Base-by-base conservation (phyloP, 2,329 filamentous ascomycete genomes). In the Aspergillus sp. region DNA sequence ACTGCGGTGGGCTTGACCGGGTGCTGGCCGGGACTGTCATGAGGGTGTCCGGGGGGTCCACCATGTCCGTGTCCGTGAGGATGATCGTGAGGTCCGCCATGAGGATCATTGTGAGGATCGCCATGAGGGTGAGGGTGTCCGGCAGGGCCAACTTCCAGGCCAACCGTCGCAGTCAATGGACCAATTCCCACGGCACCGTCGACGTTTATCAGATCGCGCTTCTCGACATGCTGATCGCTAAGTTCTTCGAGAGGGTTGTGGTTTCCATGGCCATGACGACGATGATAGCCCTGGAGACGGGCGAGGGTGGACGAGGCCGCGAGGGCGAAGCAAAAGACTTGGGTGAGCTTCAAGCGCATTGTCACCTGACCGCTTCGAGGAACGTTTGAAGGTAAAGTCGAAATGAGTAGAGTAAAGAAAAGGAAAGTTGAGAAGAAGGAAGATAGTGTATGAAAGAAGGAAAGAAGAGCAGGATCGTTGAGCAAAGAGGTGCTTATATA, bases 241-340 rank as follows among this genome's bases (percentile, higher is more conserved):
- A 26, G 12, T 12, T 26, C 5, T 4, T 39, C 27, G 36, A 28
- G 7, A 39, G 39, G 48, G 34, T 45, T 45, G 26, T 44, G 33
- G 19, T 56, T 48, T 10, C 34, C 47, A 42, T 56, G 57, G 34
- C 40, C 43, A 47, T 59, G 62, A 33, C 57, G 57, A 46, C 51
- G 52, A 34, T 58, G 49, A n/a, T 57, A 57, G 46, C 57, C 58
- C 46, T 64, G 62, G 8, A 52, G 36, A 43, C 59, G 54, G 48
- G 55, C 56, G 47, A 58, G 45, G 45, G 54, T 57, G 39, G 56
- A 51, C 42, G 57, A 51, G 44, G 59, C 57, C 46, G 59, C 47
- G 33, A 58, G 52, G 29, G 56, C 46, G 42, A 61, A 43, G 41
- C 65, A 45, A 53, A 59, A 36, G 46, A 39, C 19, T 10, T 12